These are phyloP conservation scores for Fusarium mangiferae DNA, from an alignment of 2,329 filamentous ascomycete genomes.

Conservation along the genomic window DNA sequence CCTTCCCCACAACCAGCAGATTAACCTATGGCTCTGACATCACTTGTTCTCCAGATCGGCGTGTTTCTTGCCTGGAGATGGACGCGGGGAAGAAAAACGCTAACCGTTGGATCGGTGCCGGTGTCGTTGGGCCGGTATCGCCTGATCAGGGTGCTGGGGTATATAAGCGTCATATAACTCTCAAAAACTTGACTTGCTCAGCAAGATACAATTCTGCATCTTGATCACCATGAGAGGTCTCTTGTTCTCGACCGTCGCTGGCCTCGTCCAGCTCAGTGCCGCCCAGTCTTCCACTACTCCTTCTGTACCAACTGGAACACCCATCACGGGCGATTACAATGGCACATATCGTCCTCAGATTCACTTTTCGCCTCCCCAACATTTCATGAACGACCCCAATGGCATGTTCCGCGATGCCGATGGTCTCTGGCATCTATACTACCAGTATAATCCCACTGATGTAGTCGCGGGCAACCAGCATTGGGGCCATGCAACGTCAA, in stretches of 20 bases:
- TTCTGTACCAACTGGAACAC: constrained; percentile 35
- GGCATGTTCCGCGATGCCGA: constrained; percentile 68
- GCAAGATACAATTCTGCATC: not conserved
- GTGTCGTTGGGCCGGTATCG: not conserved
- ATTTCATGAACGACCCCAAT: constrained; percentile 72
- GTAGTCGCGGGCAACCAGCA: constrained; percentile 68
- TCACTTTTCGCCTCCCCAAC: constrained; percentile 64
- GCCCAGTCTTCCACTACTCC: not conserved
- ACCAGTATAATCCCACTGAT: constrained; percentile 62
- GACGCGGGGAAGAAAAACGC: not conserved
- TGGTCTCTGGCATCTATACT: constrained; percentile 72
- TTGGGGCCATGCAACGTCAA: constrained; percentile 73
- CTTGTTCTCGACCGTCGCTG: not conserved
- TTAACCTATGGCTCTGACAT: not conserved
- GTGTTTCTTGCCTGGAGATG: not conserved
- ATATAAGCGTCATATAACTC: not conserved
- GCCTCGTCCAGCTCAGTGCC: not conserved
- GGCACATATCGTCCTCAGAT: constrained; percentile 59
- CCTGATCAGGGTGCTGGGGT: not conserved
- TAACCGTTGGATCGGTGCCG: not conserved
- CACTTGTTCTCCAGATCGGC: constrained; percentile 4
- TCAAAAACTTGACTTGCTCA: accelerated
- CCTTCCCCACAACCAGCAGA: not conserved
- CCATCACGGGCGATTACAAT: constrained; percentile 41
- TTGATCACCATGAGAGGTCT: not conserved